Base-by-base conservation (phyloP, 768 basidiomycete species). In the Lanmaoa pseudosensibilis region DNA sequence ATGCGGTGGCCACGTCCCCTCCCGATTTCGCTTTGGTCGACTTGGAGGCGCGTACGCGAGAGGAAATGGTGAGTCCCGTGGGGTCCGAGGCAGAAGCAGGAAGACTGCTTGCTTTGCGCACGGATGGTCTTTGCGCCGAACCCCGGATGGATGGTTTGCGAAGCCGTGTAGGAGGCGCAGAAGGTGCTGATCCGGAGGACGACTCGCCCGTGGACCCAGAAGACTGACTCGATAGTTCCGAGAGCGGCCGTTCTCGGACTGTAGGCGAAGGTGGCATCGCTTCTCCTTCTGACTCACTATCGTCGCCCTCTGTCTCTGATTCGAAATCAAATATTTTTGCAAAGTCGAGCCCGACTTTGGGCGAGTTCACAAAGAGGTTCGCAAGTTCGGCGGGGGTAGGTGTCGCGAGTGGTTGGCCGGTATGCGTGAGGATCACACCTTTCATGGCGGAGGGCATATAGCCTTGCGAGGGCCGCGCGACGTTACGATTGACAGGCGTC, bases 371-470 rank as follows among this genome's bases (percentile, higher is more conserved):
- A 63, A 92, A 88, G 2, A 91, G 76, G 36, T 81, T 84, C 3
- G 80, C 80, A 0, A 92, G 76, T 64, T 88, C 87, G 0, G 78
- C 74, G 0, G 87, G 87, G 2, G 81, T 77, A 1, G 91, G 91
- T 13, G 91, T 94, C 4, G 82, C 77, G 8, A 93, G 75, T 2
- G 79, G 75, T 66, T 92, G 85, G 9, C 92, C 91, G 0, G 92
- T 92, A 9, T 85, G 76, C 0, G 92, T 92, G 37, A 92, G 77
- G 32, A 94, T 78, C 38, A 94, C 88, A 3, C 92, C 85, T 66
- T 86, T 86, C 85, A 87, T 87, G 1, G 85, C 85, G 4, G 82
- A 83, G 25, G 62, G 66, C n/a, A 63, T 55, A 23, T 61, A 68
- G 12, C 77, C 76, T 30, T 67, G 58, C 25, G 16, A 5, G 1